Evolutionary conservation across 2,329 filamentous ascomycete species (phyloP).

Genomic region (Colletotrichum sp.): DNA sequence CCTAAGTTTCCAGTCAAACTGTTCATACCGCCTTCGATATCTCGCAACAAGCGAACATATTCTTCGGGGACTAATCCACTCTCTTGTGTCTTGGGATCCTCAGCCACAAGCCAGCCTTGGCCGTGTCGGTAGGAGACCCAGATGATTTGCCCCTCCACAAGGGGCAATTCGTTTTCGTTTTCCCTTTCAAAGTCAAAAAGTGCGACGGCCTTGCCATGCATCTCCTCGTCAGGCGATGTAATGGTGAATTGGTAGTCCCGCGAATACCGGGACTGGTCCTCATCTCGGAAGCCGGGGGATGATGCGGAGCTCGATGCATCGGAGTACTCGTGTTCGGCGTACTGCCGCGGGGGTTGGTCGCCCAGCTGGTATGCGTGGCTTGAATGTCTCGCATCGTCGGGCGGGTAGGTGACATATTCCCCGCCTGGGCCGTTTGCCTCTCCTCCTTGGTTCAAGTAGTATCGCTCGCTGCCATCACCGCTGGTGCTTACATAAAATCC

Average conservation of each 20-base stretch:
- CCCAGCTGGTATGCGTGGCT: constrained; percentile 50
- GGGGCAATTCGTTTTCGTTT: constrained; percentile 93
- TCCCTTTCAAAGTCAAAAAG: constrained; percentile 94
- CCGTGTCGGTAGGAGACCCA: constrained; percentile 96
- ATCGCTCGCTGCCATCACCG: constrained; percentile 75
- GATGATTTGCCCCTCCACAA: constrained; percentile 94
- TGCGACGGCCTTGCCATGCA: constrained; percentile 95
- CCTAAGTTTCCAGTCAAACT: constrained; percentile 68
- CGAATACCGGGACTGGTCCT: constrained; percentile 82
- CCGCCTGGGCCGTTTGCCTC: constrained; percentile 80
- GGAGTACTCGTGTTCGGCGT: constrained; percentile 58
- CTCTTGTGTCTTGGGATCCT: constrained; percentile 93
- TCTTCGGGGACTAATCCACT: constrained; percentile 95
- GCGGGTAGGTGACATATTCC: constrained; percentile 80
- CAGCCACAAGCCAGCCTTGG: constrained; percentile 95
- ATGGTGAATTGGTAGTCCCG: constrained; percentile 95
- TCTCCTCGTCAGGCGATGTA: constrained; percentile 93
- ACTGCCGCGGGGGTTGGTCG: constrained; percentile 50
- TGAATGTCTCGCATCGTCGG: constrained; percentile 66
- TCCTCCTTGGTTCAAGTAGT: constrained; percentile 73
- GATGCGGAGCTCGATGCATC: constrained; percentile 64
- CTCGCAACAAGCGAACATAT: constrained; percentile 89
- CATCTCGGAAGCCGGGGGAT: constrained; percentile 62
- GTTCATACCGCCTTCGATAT: constrained; percentile 90
- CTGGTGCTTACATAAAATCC: constrained; percentile 72